These are phyloP conservation scores for Terfezia boudieri DNA, from an alignment of 495 filamentous ascomycete genomes.

Conservation along the genomic window DNA sequence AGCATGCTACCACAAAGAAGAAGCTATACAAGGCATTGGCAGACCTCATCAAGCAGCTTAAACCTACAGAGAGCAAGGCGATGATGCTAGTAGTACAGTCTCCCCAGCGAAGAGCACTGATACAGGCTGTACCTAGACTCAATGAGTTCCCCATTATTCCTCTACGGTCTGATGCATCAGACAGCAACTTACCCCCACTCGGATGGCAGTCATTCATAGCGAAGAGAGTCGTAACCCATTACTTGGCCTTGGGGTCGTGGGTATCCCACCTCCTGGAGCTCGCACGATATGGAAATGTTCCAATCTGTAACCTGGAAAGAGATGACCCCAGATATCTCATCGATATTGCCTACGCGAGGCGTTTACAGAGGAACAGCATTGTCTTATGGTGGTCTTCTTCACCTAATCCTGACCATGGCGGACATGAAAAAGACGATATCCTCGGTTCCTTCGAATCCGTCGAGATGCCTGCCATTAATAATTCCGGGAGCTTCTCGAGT, in stretches of 20 bases:
- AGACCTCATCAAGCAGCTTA: slow-evolving; percentile 68
- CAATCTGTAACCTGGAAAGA: slow-evolving; percentile 81
- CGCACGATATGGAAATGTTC: slow-evolving; percentile 78
- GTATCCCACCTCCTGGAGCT: slow-evolving; percentile 67
- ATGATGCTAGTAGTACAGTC: slow-evolving; percentile 77
- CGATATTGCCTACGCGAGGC: slow-evolving; percentile 80
- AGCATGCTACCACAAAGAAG: slow-evolving; percentile 65
- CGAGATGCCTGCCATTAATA: slow-evolving; percentile 82
- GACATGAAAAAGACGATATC: slow-evolving; percentile 85
- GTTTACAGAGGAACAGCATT: slow-evolving; percentile 76
- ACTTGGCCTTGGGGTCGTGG: slow-evolving; percentile 78
- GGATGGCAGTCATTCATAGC: slow-evolving; percentile 87
- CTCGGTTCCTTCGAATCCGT: slow-evolving; percentile 66
- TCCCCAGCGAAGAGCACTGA: slow-evolving; percentile 52
- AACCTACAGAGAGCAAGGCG: slow-evolving; percentile 57
- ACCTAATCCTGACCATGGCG: slow-evolving; percentile 79
- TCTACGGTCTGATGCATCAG: slow-evolving; percentile 57
- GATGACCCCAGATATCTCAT: slow-evolving; percentile 90
- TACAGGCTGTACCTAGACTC: slow-evolving; percentile 67
- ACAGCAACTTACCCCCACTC: slow-evolving; percentile 69
- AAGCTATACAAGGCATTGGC: slow-evolving; percentile 72
- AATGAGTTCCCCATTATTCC: slow-evolving; percentile 66
- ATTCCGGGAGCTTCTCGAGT: slow-evolving; percentile 76
- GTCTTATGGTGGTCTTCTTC: slow-evolving; percentile 94
- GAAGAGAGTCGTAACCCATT: slow-evolving; percentile 65